Conservation (phyloP, 495 filamentous ascomycete species). For the Letharia columbiana region DNA sequence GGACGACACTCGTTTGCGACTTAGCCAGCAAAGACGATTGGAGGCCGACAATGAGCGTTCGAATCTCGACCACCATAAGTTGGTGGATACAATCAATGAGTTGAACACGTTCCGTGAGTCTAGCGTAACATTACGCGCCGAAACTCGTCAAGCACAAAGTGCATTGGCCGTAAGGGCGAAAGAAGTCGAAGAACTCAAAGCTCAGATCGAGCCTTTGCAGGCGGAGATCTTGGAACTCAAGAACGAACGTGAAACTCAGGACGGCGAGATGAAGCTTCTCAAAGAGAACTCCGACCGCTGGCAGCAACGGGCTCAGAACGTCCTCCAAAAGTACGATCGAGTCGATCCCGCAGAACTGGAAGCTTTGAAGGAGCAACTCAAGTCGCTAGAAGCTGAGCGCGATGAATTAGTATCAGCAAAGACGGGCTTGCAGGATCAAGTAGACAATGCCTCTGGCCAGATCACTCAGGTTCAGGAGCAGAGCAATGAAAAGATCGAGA, state of each 20-base stretch:
- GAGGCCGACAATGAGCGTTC: constrained; percentile 62
- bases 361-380: constrained; percentile 62
- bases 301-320: constrained; percentile 88
- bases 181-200: constrained; percentile 63
- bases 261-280: constrained; percentile 76
- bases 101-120: constrained; percentile 92
- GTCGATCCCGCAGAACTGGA: constrained; percentile 89
- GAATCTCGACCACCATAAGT: constrained; percentile 68
- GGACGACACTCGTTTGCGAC: constrained; percentile 74
- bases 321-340: constrained; percentile 90
- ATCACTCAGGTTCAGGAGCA: constrained; percentile 43
- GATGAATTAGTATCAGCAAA: constrained; percentile 55
- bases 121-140: constrained; percentile 75
- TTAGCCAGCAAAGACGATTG: constrained; percentile 77
- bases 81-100: constrained; percentile 89
- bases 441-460: constrained; percentile 41
- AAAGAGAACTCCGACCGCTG: constrained; percentile 83
- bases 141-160: constrained; percentile 67
- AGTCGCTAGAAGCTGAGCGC: constrained; percentile 59
- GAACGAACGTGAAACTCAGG: constrained; percentile 64
- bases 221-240: constrained; percentile 70
- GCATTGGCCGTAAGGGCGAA: constrained; percentile 64
- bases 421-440: constrained; percentile 47
- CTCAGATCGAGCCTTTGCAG: constrained; percentile 74
- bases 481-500: constrained; percentile 41